Evolutionary conservation across 2,329 filamentous ascomycete genomes (phyloP), one percentile per base, ranked within the genome.

Genomic region (Talaromyces sp.): DNA sequence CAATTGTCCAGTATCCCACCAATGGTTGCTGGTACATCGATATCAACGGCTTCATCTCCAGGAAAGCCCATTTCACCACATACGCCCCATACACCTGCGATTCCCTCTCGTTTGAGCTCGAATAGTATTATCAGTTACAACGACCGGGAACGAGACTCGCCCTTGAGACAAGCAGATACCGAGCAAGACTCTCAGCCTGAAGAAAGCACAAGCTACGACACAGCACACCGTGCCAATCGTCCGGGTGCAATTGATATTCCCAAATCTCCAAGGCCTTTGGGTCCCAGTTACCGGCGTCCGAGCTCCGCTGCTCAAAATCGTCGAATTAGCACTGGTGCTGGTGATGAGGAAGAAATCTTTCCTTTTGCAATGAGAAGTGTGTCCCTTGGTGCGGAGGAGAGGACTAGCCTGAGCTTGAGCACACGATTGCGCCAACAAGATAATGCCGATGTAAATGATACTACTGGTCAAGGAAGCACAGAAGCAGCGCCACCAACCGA

Each of bases 91-190:
- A 96, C 92, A 0, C 95, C 95, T 4, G 92, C 93, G 11, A 91
- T 98, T 29, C 93, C 93, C 21, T 97, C 93, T 8, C 85, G 95
- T n/a, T 79, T 99, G 24, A 96, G 91, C 70, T 91, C 95, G 64
- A 93, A 96, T 70, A 95, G 90, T 56, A 91, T 95, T 62, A 86
- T 87, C 50, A 89, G 91, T 65, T 89, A 91, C 69, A 75, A 78
- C 57, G 76, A 75, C 46, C 71, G 68, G 52, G 76, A 72, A 58
- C 71, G 66, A 65, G 71, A 69, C 64, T 68, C 69, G 61, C 66
- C 72, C 57, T 66, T 66, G 41, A 64, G 69, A 24, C 64, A 69
- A 11, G 63, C 70, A 13, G 71, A 67, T 56, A 67, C 69, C 31
- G 71, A 71, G 27, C 69, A 67, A 52, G 69, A 69, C 59, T 73